A percentile compares a stretch with the other conserved stretches of the same genome.
Evolutionary conservation across 371 early-diverging fungal genomes (phyloP).

Genomic region (Conidiobolus incongruus): DNA sequence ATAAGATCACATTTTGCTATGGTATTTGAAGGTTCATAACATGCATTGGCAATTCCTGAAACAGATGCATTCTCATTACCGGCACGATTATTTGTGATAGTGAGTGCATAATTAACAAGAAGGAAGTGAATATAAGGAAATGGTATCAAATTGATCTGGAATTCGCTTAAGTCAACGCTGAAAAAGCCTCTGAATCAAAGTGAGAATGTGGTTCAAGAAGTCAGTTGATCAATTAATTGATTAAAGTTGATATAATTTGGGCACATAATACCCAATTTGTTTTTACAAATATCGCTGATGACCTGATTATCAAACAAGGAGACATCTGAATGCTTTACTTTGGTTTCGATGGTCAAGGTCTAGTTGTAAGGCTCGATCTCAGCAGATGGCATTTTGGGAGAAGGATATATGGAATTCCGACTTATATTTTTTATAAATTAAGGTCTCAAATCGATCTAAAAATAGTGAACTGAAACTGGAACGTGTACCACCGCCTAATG

Average conservation of each 20-base stretch:
- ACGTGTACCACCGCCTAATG: conserved; percentile 98
- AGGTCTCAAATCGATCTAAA: conserved; percentile 88
- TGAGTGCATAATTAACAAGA: conserved; percentile 84
- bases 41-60: conserved; percentile 71
- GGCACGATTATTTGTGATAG: conserved; percentile 75
- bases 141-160: conserved; percentile 95
- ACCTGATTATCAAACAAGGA: conserved; percentile 99
- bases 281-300: conserved; percentile 96
- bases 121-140: conserved; percentile 96
- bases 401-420: conserved; percentile 98
- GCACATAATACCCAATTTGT: conserved; percentile 93
- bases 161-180: conserved; percentile 92
- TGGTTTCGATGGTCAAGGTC: conserved; percentile 96
- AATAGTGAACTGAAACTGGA: conserved; percentile 97
- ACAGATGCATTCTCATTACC: conserved; percentile 80
- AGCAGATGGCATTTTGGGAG: conserved; percentile 93
- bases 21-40: conserved; percentile 87
- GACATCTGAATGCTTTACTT: conserved; percentile 95
- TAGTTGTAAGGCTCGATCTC: conserved; percentile 99
- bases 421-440: conserved; percentile 98
- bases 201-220: conserved; percentile 98
- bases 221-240: conserved; percentile 97
- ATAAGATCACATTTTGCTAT: conserved; percentile 92
- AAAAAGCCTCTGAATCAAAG: conserved; percentile 94
- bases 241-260: conserved; percentile 97